Evolutionary conservation across 78 protist genomes (phyloP).

Genomic region (Dictyostelium capitatum): DNA sequence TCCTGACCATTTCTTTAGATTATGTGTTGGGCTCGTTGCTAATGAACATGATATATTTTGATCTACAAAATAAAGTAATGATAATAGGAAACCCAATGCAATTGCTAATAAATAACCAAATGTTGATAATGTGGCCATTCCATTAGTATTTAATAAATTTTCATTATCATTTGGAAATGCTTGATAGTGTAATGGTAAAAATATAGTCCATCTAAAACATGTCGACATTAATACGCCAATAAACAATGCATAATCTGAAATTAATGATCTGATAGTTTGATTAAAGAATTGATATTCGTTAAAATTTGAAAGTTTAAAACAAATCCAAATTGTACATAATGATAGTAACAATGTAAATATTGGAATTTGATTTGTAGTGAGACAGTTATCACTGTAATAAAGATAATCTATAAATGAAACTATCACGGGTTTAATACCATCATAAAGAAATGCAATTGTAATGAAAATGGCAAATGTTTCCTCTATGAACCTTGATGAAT

Average conservation of each 20-base stretch:
- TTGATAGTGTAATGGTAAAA: not conserved
- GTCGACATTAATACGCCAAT: slow-evolving; percentile 17
- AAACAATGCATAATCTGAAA: slow-evolving; percentile 47
- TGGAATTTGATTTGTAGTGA: not conserved
- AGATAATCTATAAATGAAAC: slow-evolving; percentile 23
- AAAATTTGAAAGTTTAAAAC: slow-evolving; percentile 33
- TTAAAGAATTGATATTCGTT: not conserved
- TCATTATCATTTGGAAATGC: not conserved
- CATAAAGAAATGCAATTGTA: slow-evolving; percentile 34
- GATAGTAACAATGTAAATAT: slow-evolving; percentile 13
- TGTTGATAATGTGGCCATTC: not conserved
- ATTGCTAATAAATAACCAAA: slow-evolving; percentile 15
- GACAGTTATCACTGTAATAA: not conserved
- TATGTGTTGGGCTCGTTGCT: not conserved
- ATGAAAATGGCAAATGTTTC: slow-evolving; percentile 42
- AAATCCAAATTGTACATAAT: slow-evolving; percentile 19
- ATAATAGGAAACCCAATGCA: slow-evolving; percentile 33
- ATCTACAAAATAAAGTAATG: slow-evolving; percentile 19
- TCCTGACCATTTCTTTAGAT: slow-evolving; percentile 20
- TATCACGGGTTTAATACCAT: slow-evolving; percentile 39
- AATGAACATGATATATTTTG: slow-evolving; percentile 41
- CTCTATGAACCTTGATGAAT: slow-evolving; percentile 39
- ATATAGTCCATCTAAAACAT: not conserved
- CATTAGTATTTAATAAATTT: not conserved
- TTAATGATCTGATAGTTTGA: not conserved